phyloP scores from a whole-genome alignment of 2,329 filamentous ascomycete genomes.

The Calonectria multiphialidica region DNA sequence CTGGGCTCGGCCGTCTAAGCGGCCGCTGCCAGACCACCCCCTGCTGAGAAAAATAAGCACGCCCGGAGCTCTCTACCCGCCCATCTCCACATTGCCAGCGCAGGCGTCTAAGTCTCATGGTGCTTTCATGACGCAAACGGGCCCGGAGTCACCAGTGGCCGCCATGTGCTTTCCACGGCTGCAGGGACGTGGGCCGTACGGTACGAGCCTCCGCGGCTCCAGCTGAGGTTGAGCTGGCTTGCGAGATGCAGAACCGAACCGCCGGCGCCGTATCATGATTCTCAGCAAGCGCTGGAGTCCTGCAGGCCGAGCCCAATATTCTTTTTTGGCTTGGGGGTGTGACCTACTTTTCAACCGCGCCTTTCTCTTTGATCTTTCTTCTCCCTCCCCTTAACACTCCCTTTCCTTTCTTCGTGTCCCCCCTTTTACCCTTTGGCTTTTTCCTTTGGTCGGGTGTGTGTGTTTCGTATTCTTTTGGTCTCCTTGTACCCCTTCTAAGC shows the following conservation, averaged over 20 bases:
- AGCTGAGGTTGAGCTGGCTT: slow-evolving; percentile 15
- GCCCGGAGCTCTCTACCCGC: slow-evolving; percentile 3
- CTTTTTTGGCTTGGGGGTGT: slow-evolving; percentile 8
- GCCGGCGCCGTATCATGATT: slow-evolving; percentile 13
- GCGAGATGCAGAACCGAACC: slow-evolving; percentile 23
- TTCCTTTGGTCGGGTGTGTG: slow-evolving; percentile 18
- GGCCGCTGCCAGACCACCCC: neutral
- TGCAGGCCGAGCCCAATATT: slow-evolving; percentile 9
- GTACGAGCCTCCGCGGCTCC: slow-evolving; percentile 14
- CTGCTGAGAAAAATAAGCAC: slow-evolving; percentile 10
- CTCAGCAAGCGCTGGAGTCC: slow-evolving; percentile 22
- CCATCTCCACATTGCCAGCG: slow-evolving; percentile 3
- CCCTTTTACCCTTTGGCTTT: slow-evolving; percentile 15
- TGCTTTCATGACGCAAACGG: slow-evolving; percentile 13
- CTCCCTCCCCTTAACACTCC: slow-evolving; percentile 22
- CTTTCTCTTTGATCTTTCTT: neutral
- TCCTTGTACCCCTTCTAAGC: slow-evolving; percentile 20
- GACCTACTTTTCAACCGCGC: slow-evolving; percentile 8
- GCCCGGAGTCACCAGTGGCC: neutral
- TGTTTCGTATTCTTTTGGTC: slow-evolving; percentile 28
- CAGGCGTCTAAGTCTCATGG: slow-evolving; percentile 4
- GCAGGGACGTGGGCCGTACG: neutral
- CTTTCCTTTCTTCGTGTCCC: slow-evolving; percentile 8
- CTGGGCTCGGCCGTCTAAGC: neutral
- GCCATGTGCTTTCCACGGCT: neutral